These are phyloP conservation scores for Chrysanthemum makinoi DNA, from an alignment of 129 eudicot species.

Conservation along the genomic window DNA sequence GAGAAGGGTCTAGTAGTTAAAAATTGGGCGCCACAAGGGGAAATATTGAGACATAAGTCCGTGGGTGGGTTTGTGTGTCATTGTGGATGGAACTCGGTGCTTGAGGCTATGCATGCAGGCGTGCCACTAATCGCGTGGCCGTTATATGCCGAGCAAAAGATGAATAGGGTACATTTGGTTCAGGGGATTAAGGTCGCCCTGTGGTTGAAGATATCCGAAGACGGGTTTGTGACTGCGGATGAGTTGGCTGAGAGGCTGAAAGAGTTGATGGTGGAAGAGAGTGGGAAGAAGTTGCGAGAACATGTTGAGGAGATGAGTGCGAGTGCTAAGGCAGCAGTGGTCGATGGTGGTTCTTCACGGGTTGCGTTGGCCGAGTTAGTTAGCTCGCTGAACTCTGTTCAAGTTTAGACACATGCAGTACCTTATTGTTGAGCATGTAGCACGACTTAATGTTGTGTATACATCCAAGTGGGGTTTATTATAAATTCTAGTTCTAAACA, in stretches of 20 bases:
- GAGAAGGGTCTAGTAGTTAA: slow-evolving; percentile 47
- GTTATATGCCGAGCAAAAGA: slow-evolving; percentile 25
- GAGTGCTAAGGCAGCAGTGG: slow-evolving; percentile 23
- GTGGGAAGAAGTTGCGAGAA: slow-evolving; percentile 30
- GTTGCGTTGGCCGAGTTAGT: slow-evolving; percentile 17
- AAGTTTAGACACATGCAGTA: too few species aligned
- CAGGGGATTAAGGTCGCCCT: slow-evolving; percentile 26
- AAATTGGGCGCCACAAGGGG: slow-evolving; percentile 27
- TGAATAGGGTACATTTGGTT: slow-evolving; percentile 26
- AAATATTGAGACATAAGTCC: slow-evolving; percentile 14
- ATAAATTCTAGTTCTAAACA: too few species aligned
- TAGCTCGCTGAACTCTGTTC: background rate
- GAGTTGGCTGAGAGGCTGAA: slow-evolving; percentile 34
- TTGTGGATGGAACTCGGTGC: slow-evolving; percentile 30
- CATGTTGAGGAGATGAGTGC: slow-evolving; percentile 13
- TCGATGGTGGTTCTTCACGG: slow-evolving; percentile 23
- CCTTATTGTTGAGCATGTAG: too few species aligned
- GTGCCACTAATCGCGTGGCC: slow-evolving; percentile 32
- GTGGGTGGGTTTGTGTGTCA: slow-evolving; percentile 29
- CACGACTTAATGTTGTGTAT: too few species aligned
- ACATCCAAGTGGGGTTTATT: too few species aligned
- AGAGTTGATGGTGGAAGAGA: slow-evolving; percentile 34
- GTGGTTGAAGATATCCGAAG: slow-evolving; percentile 16
- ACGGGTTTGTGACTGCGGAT: slow-evolving; percentile 27
- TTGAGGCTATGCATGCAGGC: slow-evolving; percentile 19